Evolutionary conservation across 23 red algal genomes (phyloP).

Genomic region (Agarophyton chilense): DNA sequence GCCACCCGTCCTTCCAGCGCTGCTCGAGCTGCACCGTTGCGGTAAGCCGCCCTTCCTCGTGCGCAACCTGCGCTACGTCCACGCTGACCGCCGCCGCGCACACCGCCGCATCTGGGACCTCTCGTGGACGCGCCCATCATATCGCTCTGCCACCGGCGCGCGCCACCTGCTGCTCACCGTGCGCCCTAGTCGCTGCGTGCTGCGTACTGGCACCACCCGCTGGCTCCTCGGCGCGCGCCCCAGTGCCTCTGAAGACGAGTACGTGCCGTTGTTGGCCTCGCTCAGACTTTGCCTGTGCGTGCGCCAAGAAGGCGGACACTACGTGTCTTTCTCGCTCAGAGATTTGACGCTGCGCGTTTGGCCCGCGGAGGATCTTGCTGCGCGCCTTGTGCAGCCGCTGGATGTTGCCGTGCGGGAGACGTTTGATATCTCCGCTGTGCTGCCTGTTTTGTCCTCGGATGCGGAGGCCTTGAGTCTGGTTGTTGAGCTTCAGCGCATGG

Average conservation of each 20-base stretch:
- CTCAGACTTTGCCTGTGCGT: slow-evolving; percentile 40
- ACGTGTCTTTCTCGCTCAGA: slow-evolving; percentile 38
- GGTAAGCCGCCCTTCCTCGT: slow-evolving; percentile 58
- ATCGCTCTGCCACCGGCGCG: slow-evolving; percentile 9
- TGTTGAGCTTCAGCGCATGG: background rate
- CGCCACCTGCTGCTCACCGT: slow-evolving; percentile 44
- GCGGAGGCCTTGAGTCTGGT: slow-evolving; percentile 10
- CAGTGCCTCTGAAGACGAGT: background rate
- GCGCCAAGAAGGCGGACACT: background rate
- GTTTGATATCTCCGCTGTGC: slow-evolving; percentile 50
- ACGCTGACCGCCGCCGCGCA: background rate
- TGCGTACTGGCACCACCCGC: background rate
- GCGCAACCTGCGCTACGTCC: slow-evolving; percentile 56
- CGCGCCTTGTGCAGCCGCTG: background rate
- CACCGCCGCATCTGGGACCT: slow-evolving; percentile 41
- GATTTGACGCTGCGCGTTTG: slow-evolving; percentile 9
- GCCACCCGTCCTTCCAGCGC: background rate
- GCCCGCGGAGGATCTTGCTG: slow-evolving; percentile 36
- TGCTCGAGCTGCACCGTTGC: slow-evolving; percentile 23
- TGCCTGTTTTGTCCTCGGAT: slow-evolving; percentile 6
- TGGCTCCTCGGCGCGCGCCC: background rate
- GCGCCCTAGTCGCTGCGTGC: slow-evolving; percentile 35
- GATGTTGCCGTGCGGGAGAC: background rate
- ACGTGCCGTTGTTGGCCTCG: background rate
- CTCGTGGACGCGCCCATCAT: slow-evolving; percentile 2